phyloP scores from a whole-genome alignment of 495 filamentous ascomycete species.

The Podospora conica region DNA sequence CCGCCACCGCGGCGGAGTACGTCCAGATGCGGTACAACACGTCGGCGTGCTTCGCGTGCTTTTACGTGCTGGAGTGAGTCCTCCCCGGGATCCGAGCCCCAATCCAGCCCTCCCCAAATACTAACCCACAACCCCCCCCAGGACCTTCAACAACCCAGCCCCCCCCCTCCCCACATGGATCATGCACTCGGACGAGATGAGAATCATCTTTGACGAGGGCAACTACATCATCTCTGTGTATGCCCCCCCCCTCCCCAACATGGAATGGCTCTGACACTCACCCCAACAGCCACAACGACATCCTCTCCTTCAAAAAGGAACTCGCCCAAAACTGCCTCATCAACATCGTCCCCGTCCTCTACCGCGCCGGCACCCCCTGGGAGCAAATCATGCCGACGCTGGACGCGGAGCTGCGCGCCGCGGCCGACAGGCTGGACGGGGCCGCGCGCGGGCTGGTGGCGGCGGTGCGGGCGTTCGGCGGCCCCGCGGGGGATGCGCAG shows the following conservation, averaged over 20 bases:
- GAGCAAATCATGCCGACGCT: neutral
- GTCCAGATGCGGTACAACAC: neutral
- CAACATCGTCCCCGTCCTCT: conserved; percentile 5
- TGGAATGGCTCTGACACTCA: too few species aligned
- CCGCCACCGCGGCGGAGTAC: neutral
- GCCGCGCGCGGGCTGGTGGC: neutral
- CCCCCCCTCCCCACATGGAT: neutral
- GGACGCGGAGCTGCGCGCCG: neutral
- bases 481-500: neutral
- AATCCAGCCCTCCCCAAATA: neutral
- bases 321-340: conserved; percentile 2
- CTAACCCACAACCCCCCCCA: neutral
- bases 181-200: neutral
- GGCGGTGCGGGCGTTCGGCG: neutral
- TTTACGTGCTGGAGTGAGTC: conserved; percentile 3
- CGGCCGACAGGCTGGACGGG: neutral
- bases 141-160: neutral
- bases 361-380: conserved; percentile 1
- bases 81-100: neutral
- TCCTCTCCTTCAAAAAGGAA: conserved; percentile 11
- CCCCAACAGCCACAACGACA: conserved; percentile 8
- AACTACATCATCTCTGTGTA: conserved; percentile 10
- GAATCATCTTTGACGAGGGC: neutral
- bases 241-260: neutral
- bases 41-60: conserved; percentile 2